Conservation (phyloP, 2,329 filamentous ascomycete species). For the Fusarium transvaalense region DNA sequence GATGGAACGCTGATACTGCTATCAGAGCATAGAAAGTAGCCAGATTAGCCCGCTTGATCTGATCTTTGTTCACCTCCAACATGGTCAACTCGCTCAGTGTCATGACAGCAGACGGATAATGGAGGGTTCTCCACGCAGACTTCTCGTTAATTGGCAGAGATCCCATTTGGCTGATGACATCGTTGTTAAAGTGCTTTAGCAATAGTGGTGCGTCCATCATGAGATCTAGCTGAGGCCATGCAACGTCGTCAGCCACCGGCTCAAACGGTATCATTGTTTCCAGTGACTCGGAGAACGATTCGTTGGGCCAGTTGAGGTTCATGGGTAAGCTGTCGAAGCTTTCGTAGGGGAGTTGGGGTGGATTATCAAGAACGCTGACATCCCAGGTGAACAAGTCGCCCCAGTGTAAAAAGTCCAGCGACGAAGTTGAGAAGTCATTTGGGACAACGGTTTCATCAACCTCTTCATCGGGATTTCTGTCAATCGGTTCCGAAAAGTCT, state of each 20-base stretch:
- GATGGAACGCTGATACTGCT: conserved; percentile 38
- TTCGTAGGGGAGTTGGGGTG: conserved; percentile 20
- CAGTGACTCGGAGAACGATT: conserved; percentile 22
- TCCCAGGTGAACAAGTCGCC: conserved; percentile 43
- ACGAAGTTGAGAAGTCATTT: conserved; percentile 3
- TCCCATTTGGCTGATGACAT: conserved; percentile 43
- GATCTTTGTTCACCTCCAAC: conserved; percentile 23
- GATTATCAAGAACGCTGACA: conserved; percentile 37
- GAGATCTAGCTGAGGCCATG: conserved; percentile 40
- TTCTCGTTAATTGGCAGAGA: conserved; percentile 44
- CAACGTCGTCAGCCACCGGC: background rate
- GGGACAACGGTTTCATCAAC: fast-evolving
- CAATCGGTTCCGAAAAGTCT: conserved; percentile 10
- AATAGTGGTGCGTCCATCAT: conserved; percentile 33
- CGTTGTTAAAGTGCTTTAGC: conserved; percentile 40
- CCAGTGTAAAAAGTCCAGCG: conserved; percentile 39
- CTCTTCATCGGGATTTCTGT: background rate
- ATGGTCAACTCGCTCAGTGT: conserved; percentile 40
- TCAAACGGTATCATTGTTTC: conserved; percentile 16
- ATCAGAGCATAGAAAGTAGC: conserved; percentile 38
- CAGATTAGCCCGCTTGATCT: conserved; percentile 39
- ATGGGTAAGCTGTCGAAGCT: conserved; percentile 15
- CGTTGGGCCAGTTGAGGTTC: conserved; percentile 25
- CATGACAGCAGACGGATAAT: conserved; percentile 40
- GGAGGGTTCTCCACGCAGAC: conserved; percentile 39